These are phyloP conservation scores for Ensete glaucum DNA, from an alignment of 176 grass and related monocot species.

Conservation along the genomic window DNA sequence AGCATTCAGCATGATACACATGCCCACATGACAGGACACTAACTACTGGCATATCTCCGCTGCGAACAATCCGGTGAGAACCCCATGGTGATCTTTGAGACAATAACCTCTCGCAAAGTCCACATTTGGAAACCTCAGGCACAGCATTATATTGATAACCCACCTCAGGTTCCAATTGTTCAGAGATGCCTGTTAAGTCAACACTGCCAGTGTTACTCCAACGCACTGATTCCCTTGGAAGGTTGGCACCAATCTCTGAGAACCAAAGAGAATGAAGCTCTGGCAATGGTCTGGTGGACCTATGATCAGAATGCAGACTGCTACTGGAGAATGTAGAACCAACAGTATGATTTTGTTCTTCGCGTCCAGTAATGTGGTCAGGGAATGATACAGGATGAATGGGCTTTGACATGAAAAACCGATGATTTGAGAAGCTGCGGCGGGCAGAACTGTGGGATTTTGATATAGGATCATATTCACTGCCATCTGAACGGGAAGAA, in stretches of 20 bases:
- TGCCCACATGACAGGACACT: slow-evolving; percentile 68
- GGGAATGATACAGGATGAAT: slow-evolving; percentile 55
- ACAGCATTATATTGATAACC: slow-evolving; percentile 16
- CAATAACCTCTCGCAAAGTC: slow-evolving; percentile 50
- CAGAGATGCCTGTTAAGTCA: slow-evolving; percentile 43
- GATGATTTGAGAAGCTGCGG: slow-evolving; percentile 38
- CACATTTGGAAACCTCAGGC: slow-evolving; percentile 39
- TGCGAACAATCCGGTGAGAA: slow-evolving; percentile 52
- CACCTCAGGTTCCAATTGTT: slow-evolving; percentile 27
- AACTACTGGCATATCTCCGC: slow-evolving; percentile 50
- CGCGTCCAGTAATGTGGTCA: slow-evolving; percentile 29
- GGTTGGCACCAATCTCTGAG: slow-evolving; percentile 18
- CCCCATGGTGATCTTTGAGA: slow-evolving; percentile 62
- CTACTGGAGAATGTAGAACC: slow-evolving; percentile 21
- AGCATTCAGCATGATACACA: slow-evolving; percentile 79
- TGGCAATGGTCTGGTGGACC: slow-evolving; percentile 10
- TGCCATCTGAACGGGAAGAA: slow-evolving; percentile 55
- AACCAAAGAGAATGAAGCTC: slow-evolving; percentile 28
- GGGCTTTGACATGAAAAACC: slow-evolving; percentile 64
- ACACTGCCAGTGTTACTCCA: slow-evolving; percentile 50
- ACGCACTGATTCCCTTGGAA: slow-evolving; percentile 29
- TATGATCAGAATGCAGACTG: slow-evolving; percentile 20
- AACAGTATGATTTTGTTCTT: slow-evolving; percentile 22
- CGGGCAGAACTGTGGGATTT: slow-evolving; percentile 39
- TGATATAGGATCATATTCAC: slow-evolving; percentile 55